Evolutionary conservation across 306 rosid species (phyloP), one percentile per base, ranked within the genome.

Genomic region (Purshia tridentata): DNA sequence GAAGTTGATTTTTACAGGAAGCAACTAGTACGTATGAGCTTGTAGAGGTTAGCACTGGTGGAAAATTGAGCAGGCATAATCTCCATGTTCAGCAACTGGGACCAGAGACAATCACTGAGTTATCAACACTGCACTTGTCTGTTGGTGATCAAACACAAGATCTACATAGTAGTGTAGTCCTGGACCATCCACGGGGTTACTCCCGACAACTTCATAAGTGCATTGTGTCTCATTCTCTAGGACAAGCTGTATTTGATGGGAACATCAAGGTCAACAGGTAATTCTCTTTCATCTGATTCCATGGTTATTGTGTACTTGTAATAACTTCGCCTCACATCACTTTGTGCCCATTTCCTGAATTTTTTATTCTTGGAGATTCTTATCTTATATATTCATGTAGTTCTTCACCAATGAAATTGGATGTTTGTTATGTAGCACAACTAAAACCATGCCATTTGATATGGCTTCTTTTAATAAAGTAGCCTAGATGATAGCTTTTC

Each of bases 181-280:
- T 94, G 29, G 95, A 94, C 82, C 96, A 94, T 83, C 99, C 97
- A 15, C 84, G 96, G 56, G 99, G 95, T 51, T 88, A 81, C 84
- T 88, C 99, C 9, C 87, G 95, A 51, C 99, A 94, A 71, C 96
- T 94, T 69, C 99, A 94, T 68, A 94, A 94, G 75, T 94, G 96
- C 70, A 91, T 91, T 6, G 93, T 94, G n/a, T 40, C 99, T 39
- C 97, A 94, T 84, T 81, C 99, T 9, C 80, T 39, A 60, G 99
- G 97, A 55, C 97, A 91, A 65, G 97, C 96, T 4, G 92, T 94
- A 56, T 94, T 94, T 78, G 97, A 94, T 20, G 99, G 99, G 65
- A 94, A 94, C 42, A 57, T 91, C 11, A 84, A 88, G 79, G 99
- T 94, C 76, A 94, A 94, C 87, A 94, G 95, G 97, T 93, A 85